These are phyloP conservation scores for Camelina neglecta DNA, from an alignment of 345 rosid genomes.

Conservation along the genomic window DNA sequence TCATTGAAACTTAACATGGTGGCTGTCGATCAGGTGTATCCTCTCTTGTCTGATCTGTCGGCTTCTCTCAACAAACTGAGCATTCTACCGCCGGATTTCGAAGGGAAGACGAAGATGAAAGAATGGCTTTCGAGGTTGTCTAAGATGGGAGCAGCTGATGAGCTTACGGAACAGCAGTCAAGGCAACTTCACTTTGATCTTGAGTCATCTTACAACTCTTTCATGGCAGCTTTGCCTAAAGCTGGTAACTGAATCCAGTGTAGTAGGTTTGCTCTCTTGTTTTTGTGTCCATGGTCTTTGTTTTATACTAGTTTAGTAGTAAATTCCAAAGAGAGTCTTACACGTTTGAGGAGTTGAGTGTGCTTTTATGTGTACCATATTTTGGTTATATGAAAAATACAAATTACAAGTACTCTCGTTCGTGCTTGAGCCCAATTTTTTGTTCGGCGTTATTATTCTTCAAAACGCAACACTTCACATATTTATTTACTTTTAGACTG, in stretches of 20 bases:
- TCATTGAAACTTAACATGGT: slow-evolving; percentile 87
- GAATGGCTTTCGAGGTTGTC: slow-evolving; percentile 84
- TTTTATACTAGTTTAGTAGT: not conserved
- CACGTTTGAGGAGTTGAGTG: slow-evolving; percentile 18
- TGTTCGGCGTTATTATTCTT: no score
- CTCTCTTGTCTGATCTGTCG: slow-evolving; percentile 74
- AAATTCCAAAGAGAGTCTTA: not conserved
- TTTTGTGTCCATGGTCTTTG: slow-evolving; percentile 20
- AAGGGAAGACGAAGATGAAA: slow-evolving; percentile 91
- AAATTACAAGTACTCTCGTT: no score
- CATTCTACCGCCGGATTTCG: slow-evolving; percentile 77
- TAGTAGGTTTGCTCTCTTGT: slow-evolving; percentile 15
- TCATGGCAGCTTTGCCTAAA: slow-evolving; percentile 96
- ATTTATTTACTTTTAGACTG: no score
- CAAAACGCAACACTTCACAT: no score
- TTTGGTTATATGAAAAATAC: not conserved
- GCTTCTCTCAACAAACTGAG: slow-evolving; percentile 73
- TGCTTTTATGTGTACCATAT: not conserved
- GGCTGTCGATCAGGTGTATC: slow-evolving; percentile 93
- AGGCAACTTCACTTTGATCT: slow-evolving; percentile 92
- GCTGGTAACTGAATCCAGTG: slow-evolving; percentile 57
- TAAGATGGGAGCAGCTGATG: slow-evolving; percentile 97
- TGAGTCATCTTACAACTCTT: slow-evolving; percentile 89
- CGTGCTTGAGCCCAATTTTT: no score
- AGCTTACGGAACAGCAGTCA: slow-evolving; percentile 88